phyloP scores from a whole-genome alignment of 192 early-diverging fungal species.

The Fimicolochytrium jonesii region DNA sequence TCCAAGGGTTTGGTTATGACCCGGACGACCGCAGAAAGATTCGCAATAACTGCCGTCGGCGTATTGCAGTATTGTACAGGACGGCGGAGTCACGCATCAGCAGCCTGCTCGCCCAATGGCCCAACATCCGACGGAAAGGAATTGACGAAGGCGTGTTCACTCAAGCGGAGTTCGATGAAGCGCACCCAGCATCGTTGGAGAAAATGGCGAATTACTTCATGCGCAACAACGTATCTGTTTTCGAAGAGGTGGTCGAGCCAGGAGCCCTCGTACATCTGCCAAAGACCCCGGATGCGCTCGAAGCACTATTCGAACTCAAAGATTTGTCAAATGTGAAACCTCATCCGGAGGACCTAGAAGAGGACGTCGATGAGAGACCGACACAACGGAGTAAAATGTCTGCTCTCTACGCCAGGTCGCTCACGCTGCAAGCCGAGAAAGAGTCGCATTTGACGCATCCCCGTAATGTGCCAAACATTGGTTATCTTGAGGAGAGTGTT shows the following conservation, averaged over 20 bases:
- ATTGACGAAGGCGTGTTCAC: conserved; percentile 13
- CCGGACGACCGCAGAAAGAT: background rate
- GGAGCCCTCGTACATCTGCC: conserved; percentile 1
- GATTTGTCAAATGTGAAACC: background rate
- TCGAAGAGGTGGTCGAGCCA: background rate
- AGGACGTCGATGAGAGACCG: conserved; percentile 4
- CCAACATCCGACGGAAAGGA: conserved; percentile 6
- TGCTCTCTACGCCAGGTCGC: conserved; percentile 18
- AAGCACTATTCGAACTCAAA: background rate
- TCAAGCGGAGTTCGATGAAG: background rate
- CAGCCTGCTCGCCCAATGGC: conserved; percentile 29
- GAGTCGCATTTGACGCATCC: too few species aligned
- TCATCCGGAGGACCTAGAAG: conserved; percentile 9
- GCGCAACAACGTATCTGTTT: background rate
- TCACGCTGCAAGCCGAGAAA: too few species aligned
- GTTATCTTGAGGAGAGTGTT: conserved; percentile 12
- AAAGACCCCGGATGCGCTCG: background rate
- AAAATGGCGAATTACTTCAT: background rate
- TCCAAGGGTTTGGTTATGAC: background rate
- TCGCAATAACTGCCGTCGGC: conserved; percentile 27
- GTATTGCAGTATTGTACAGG: conserved; percentile 11
- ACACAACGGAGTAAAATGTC: conserved; percentile 32
- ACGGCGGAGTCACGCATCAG: conserved; percentile 19
- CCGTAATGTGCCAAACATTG: too few species aligned
- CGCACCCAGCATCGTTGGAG: background rate